Evolutionary conservation across 495 filamentous ascomycete species (phyloP), one percentile per base, ranked within the genome.

Genomic region (Penicillium ochrochloron): DNA sequence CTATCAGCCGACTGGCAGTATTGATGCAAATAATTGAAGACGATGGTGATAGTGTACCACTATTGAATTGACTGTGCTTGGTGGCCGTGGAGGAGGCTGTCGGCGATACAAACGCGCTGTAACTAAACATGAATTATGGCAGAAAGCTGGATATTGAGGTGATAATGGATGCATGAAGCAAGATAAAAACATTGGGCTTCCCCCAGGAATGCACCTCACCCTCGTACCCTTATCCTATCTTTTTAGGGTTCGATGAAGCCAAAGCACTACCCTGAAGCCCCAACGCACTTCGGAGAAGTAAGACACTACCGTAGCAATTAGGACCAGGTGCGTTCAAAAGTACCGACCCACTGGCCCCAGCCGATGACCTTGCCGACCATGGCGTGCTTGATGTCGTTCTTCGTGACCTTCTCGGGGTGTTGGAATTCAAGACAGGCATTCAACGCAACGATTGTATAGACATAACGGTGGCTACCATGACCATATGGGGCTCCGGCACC

Each of bases 331-430:
- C 80, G 74, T 63, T 84, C 81, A 59, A 76, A 83, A 6, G 69
- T 62, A 1, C 81, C 84, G 55, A 79, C 68, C 83, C 83, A 86
- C 61, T 80, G 75, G 5, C 77, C 83, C 81, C 81, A 85, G 7
- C 74, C 80, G 5, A 83, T 60, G 7, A 85, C 71, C 58, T 85
- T 85, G 15, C 79, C 83, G 12, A 67, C 54, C 50, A 84, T 80
- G 14, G 74, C 81, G 0, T 70, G 70, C 8, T 69, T 76, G 25
- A 84, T 74, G 65, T 81, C 73, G 21, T 78, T 74, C 50, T 78
- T 78, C n/a, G 69, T 80, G 25, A 75, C 70, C 34, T 70, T 73
- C 19, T 75, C 65, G 2, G 68, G 73, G 14, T 67, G 15, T 0
- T 62, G 71, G 19, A 79, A 69, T 17, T 75, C 62, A 19, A 84